Base-by-base conservation (phyloP, 192 early-diverging fungal species). In the Backusella psychrophila region DNA sequence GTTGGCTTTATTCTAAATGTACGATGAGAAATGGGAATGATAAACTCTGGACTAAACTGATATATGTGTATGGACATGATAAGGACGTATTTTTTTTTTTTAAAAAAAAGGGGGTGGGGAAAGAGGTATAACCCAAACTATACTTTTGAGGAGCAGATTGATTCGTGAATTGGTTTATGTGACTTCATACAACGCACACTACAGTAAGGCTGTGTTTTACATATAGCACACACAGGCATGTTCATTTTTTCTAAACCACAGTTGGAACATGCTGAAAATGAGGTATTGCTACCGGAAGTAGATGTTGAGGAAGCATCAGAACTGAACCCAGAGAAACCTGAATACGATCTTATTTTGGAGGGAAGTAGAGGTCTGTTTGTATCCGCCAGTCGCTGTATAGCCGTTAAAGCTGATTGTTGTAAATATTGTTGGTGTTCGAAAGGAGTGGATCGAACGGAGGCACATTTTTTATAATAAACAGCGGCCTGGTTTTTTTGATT, bases 141-240 rank as follows among this genome's bases (percentile, higher is more conserved):
- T 59, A 63, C 56, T 72, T 66, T 65, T 26, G 36, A 21, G 39
- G 34, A 12, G 21, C 72, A 74, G 4, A 59, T 14, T 35, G 35
- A 21, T 26, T 36, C 49, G 35, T 74, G 72, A 26, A 39, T 63
- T 11, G 33, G 21, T 38, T 74, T 63, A 65, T 75, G 52, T 33
- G 74, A 56, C 26, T 75, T 75, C 41, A 75, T 42, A 69, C 74
- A 75, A 31, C 52, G 41, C 6, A 75, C 41, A 66, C 66, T 44
- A 23, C 74, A 75, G 12, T 75, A 75, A n/a, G 15, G 29, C 7
- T n/a, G 23, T 11, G 39, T 19, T 52, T 75, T 75, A 26, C 74
- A 75, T 44, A 69, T 75, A 1, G 74, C 74, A 69, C 74, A 75
- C 6, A 75, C 74, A 34, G 74, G 74, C 74, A 75, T 75, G 3